Evolutionary conservation across 805 yeast genomes (phyloP).

Genomic region (Kodamaea neixiangensis): DNA sequence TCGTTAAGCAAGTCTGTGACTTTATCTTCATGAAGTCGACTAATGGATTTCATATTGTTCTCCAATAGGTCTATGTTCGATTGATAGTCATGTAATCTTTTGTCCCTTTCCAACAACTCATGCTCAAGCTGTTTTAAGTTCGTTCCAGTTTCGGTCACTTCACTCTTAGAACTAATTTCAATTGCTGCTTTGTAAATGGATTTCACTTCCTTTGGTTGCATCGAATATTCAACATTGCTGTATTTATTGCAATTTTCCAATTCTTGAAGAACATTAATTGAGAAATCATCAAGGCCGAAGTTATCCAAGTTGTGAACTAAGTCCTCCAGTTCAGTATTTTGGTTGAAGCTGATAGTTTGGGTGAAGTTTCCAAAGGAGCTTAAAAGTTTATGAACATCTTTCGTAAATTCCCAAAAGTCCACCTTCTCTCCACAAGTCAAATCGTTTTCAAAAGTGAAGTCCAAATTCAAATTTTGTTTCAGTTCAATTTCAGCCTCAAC

Average conservation of each 20-base stretch:
- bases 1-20: slow-evolving; percentile 20
- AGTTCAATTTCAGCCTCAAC: slow-evolving; percentile 2
- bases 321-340: neutral
- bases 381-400: neutral
- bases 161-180: neutral
- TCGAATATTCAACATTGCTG: neutral
- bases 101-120: slow-evolving; percentile 24
- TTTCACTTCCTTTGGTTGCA: neutral
- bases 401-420: neutral
- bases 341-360: neutral
- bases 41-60: slow-evolving; percentile 39
- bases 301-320: neutral
- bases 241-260: neutral
- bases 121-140: neutral
- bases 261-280: neutral
- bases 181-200: neutral
- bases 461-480: slow-evolving; percentile 1
- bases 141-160: neutral
- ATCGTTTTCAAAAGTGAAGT: neutral
- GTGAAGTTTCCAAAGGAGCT: neutral
- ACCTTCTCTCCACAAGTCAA: neutral
- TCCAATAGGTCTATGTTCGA: slow-evolving; percentile 49
- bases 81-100: slow-evolving; percentile 41
- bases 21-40: slow-evolving; percentile 28
- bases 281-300: neutral